phyloP scores from a whole-genome alignment of 1,284 basidiomycete genomes.

The Coriolopsis trogii region DNA sequence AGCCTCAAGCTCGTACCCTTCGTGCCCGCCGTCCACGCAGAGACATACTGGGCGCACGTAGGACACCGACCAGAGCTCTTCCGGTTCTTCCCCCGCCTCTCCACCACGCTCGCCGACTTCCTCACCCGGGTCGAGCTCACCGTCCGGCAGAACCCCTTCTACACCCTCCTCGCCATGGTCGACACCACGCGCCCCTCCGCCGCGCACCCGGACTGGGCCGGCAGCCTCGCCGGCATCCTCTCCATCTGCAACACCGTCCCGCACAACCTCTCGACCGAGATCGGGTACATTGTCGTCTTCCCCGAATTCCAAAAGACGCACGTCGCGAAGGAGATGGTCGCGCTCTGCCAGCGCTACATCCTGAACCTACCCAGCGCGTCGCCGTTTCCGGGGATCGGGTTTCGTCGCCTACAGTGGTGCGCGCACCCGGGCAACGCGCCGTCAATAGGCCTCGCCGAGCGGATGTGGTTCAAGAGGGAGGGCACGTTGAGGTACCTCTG shows the following conservation, averaged over 20 bases:
- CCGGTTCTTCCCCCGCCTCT: conserved; percentile 22
- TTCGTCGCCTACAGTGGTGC: conserved; percentile 68
- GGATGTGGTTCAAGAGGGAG: conserved; percentile 67
- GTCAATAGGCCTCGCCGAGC: conserved; percentile 55
- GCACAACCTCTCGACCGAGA: conserved; percentile 48
- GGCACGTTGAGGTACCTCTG: conserved; percentile 55
- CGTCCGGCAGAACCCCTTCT: conserved; percentile 22
- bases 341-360: conserved; percentile 57
- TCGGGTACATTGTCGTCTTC: conserved; percentile 54
- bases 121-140: conserved; percentile 17
- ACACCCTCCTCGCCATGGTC: conserved; percentile 30
- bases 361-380: conserved; percentile 49
- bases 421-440: conserved; percentile 55
- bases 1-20: conserved; percentile 24
- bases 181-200: conserved; percentile 31
- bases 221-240: conserved; percentile 32
- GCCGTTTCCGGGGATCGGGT: conserved; percentile 50
- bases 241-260: conserved; percentile 31
- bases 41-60: conserved; percentile 22
- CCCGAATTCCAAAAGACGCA: conserved; percentile 68
- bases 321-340: conserved; percentile 63
- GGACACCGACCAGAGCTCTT: conserved; percentile 18
- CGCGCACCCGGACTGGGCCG: conserved; percentile 18
- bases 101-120: conserved; percentile 14
- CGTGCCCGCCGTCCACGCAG: conserved; percentile 23